These are phyloP conservation scores for Recurvomyces mirabilis DNA, from an alignment of 495 filamentous ascomycete species.

Conservation along the genomic window DNA sequence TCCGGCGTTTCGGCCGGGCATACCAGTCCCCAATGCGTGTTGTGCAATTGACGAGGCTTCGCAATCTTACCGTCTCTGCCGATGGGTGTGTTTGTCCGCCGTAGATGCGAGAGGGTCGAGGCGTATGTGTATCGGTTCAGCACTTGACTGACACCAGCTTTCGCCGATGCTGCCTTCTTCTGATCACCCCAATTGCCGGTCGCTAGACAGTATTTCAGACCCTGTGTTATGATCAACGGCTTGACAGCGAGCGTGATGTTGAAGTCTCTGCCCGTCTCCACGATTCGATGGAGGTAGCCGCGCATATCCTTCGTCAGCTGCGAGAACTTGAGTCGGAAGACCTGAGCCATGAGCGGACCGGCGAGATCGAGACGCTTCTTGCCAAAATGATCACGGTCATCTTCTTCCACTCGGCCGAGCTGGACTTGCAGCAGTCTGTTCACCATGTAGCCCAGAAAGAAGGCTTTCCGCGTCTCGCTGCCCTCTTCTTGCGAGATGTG, in stretches of 20 bases:
- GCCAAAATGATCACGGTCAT: conserved; percentile 97
- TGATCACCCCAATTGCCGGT: conserved; percentile 99
- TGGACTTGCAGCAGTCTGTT: conserved; percentile 86
- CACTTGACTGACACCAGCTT: conserved; percentile 96
- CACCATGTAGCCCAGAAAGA: conserved; percentile 98
- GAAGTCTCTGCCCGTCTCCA: conserved; percentile 79
- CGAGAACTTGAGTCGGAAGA: conserved; percentile 80
- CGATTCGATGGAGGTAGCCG: conserved; percentile 77
- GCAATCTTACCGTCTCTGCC: conserved; percentile 97
- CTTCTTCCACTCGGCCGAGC: conserved; percentile 78
- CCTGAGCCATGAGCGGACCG: conserved; percentile 80
- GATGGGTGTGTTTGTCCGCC: conserved; percentile 94
- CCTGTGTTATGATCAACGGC: conserved; percentile 79
- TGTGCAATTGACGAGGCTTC: conserved; percentile 94
- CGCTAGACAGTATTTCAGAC: conserved; percentile 91
- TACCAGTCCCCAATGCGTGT: conserved; percentile 96
- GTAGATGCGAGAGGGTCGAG: conserved; percentile 89
- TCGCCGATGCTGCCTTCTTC: conserved; percentile 89
- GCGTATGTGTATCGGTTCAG: conserved; percentile 96
- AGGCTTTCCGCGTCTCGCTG: conserved; percentile 93
- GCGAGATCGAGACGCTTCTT: conserved; percentile 97
- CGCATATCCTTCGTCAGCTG: conserved; percentile 82
- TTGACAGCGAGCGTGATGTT: conserved; percentile 83
- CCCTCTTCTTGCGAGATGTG: conserved; percentile 94
- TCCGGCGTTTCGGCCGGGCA: conserved; percentile 97